Evolutionary conservation across 108 stramenopile genomes (phyloP), one percentile per base, ranked within the genome.

Genomic region (Pseudonitzschia delicatissima): DNA sequence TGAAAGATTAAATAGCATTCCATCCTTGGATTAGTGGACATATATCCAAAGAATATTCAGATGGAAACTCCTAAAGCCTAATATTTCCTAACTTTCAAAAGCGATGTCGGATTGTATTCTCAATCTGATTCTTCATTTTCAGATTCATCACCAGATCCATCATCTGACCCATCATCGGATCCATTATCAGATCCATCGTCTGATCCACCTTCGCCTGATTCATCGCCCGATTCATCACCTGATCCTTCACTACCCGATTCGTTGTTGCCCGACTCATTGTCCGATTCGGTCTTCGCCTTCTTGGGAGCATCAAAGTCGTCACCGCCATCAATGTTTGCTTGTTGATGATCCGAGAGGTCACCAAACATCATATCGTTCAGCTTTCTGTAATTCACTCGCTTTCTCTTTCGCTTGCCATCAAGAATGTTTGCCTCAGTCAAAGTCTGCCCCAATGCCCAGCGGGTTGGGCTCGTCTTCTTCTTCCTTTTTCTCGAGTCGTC

Each of bases 361-460:
- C 93, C 93, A 78, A 94, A 94, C 70, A 94, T 72, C 37, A 79
- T 64, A 52, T 91, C 88, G 53, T 86, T 87, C 36, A 94, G 65
- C 45, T 77, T 82, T 44, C 49, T 31, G 55, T 95, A 95, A 66
- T 95, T 91, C 2, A 92, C 87, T 45, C 68, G 69, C 12, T 67
- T 84, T 9, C 94, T 76, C 37, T 73, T 73, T 2, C 94, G 84
- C 57, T 90, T 92, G 11, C 94, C 94, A 35, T 62, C 31, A 4
- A 95, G 52, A 70, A 95, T 92, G 66, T 95, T 95, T 36, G 71
- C 45, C 60, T 74, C 70, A n/a, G 62, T 91, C 86, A 20, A 95
- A 76, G 13, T 82, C 71, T 23, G 67, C 80, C 13, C 62, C 64
- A 21, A 48, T 34, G 29, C 57, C 59, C 17, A 11, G 20, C 21